Percentiles rank a stretch among this genome's conserved stretches.
These are phyloP conservation scores for Metschnikowia arizonensis DNA, from an alignment of 805 yeast genomes.

Conservation along the genomic window DNA sequence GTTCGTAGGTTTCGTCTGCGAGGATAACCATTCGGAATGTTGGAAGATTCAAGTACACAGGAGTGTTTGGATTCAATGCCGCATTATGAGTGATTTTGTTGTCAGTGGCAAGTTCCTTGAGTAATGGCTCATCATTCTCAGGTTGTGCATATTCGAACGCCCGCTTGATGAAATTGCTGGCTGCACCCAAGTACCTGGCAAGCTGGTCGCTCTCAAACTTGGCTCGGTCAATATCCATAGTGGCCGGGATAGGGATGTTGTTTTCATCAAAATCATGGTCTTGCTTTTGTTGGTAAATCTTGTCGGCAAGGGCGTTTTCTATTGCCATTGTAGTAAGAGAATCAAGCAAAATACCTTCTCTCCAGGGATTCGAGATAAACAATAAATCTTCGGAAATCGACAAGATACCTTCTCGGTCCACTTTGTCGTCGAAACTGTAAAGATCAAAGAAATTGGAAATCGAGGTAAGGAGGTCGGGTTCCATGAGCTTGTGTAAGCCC, in stretches of 20 bases:
- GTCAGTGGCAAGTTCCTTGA: conserved; percentile 36
- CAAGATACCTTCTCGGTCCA: conserved; percentile 75
- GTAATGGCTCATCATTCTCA: conserved; percentile 40
- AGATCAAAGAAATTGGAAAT: conserved; percentile 76
- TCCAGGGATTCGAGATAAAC: conserved; percentile 80
- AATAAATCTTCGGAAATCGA: conserved; percentile 84
- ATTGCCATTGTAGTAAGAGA: conserved; percentile 56
- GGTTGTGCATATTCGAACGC: conserved; percentile 90
- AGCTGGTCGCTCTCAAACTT: conserved; percentile 59
- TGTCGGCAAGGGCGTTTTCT: conserved; percentile 64
- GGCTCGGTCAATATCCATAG: conserved; percentile 59
- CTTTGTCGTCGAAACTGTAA: conserved; percentile 52
- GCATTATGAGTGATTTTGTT: conserved; percentile 57
- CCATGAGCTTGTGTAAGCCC: conserved; percentile 68
- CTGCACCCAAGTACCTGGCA: conserved; percentile 82
- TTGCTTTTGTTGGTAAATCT: conserved; percentile 43
- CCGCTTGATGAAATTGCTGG: conserved; percentile 78
- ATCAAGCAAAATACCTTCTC: conserved; percentile 67
- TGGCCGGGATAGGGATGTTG: conserved; percentile 48
- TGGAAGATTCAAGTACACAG: conserved; percentile 70
- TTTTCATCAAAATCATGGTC: conserved; percentile 25
- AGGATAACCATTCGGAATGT: conserved; percentile 92
- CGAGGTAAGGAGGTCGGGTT: conserved; percentile 71
- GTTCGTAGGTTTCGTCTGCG: conserved; percentile 91
- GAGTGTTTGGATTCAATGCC: conserved; percentile 77